Conservation (phyloP, 2,329 filamentous ascomycete species). For the Colletotrichum endophyticum region DNA sequence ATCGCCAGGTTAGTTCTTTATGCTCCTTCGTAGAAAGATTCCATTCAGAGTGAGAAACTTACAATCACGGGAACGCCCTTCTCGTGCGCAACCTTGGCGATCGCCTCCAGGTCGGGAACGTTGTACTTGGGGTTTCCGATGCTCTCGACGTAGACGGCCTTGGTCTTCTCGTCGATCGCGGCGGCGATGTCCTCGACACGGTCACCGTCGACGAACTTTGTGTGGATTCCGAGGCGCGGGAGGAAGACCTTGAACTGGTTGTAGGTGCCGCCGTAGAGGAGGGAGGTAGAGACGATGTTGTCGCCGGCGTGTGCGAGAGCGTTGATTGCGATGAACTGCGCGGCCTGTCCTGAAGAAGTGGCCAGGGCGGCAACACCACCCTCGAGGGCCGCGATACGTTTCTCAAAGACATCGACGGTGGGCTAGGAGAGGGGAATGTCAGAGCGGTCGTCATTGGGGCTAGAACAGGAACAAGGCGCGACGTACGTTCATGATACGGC, state of each 20-base stretch:
- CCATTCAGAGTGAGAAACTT: constrained; percentile 34
- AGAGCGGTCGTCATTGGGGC: not conserved
- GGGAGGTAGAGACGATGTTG: constrained; percentile 91
- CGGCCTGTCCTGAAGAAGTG: constrained; percentile 84
- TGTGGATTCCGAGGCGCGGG: constrained; percentile 83
- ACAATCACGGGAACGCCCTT: constrained; percentile 71
- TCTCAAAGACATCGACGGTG: constrained; percentile 95
- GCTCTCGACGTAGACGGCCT: constrained; percentile 89
- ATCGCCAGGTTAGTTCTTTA: not conserved
- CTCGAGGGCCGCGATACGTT: constrained; percentile 93
- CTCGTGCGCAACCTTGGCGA: constrained; percentile 77
- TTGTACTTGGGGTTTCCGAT: constrained; percentile 96
- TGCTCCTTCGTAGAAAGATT: not conserved
- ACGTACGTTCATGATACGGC: constrained; percentile 89
- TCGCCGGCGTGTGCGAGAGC: constrained; percentile 87
- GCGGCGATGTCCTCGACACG: constrained; percentile 78
- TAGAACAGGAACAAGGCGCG: not conserved
- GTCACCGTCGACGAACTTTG: constrained; percentile 87
- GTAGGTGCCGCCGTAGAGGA: constrained; percentile 94
- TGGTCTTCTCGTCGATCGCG: constrained; percentile 90
- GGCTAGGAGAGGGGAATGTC: constrained; percentile 57
- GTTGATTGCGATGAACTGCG: constrained; percentile 88
- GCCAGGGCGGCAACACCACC: constrained; percentile 88
- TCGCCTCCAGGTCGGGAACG: constrained; percentile 87
- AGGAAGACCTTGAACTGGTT: constrained; percentile 96